Conservation (phyloP, 2,329 filamentous ascomycete genomes). For the Microcyclosporella mali region DNA sequence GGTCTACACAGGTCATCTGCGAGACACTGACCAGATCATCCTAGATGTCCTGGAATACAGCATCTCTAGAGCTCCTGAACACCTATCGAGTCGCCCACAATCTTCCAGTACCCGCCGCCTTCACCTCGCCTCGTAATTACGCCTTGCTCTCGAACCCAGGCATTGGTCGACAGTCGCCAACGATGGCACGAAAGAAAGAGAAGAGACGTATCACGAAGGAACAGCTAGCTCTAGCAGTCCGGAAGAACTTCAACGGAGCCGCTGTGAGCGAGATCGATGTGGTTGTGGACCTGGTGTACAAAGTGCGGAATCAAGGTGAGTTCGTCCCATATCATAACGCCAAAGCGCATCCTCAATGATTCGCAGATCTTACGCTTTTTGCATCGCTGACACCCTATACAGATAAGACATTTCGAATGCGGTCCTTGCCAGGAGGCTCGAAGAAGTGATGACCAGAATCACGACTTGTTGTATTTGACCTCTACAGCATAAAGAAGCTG, state of each 20-base stretch:
- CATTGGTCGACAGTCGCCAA: slow-evolving; percentile 67
- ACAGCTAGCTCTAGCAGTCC: slow-evolving; percentile 62
- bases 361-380: too few relatives aligned
- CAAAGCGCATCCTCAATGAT: not conserved
- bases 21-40: not conserved
- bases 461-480: too few relatives aligned
- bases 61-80: slow-evolving; percentile 63
- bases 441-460: slow-evolving; percentile 16
- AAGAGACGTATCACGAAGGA: slow-evolving; percentile 65
- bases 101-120: slow-evolving; percentile 64
- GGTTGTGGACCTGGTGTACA: slow-evolving; percentile 72
- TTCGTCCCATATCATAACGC: not conserved
- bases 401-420: slow-evolving; percentile 45
- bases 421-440: slow-evolving; percentile 33
- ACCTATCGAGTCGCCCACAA: slow-evolving; percentile 69
- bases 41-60: slow-evolving; percentile 60
- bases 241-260: slow-evolving; percentile 77
- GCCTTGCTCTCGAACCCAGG: slow-evolving; percentile 44
- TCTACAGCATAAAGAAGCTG: too few relatives aligned
- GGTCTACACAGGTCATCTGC: not conserved
- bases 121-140: slow-evolving; percentile 48
- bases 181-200: slow-evolving; percentile 62
- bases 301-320: slow-evolving; percentile 55
- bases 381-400: slow-evolving; percentile 4
- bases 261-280: slow-evolving; percentile 77